These are phyloP conservation scores for Fusarium pseudocircinatum DNA, from an alignment of 2,329 filamentous ascomycete species.

Conservation along the genomic window DNA sequence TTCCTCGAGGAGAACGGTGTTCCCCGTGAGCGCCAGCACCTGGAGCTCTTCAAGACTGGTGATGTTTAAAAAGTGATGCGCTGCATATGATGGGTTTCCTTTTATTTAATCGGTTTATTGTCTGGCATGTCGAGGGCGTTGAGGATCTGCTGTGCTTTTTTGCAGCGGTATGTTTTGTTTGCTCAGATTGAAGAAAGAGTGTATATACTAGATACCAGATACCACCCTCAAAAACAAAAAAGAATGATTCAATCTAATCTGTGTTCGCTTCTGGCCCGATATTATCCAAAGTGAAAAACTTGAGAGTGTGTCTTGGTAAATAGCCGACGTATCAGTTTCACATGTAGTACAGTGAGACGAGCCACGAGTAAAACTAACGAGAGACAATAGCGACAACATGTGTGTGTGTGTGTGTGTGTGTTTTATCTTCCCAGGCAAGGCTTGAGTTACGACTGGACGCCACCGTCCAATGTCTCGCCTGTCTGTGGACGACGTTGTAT, in stretches of 20 bases:
- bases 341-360: slow-evolving; percentile 13
- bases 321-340: not conserved
- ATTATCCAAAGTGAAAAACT: not conserved
- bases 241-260: not conserved
- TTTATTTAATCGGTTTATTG: not conserved
- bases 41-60: slow-evolving; percentile 75
- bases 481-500: slow-evolving; percentile 13
- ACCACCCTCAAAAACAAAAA: not conserved
- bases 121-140: slow-evolving; percentile 35
- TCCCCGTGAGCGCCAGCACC: slow-evolving; percentile 64
- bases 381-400: slow-evolving; percentile 7
- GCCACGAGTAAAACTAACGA: slow-evolving; percentile 31
- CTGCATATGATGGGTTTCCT: not conserved
- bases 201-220: slow-evolving; percentile 31
- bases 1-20: slow-evolving; percentile 67
- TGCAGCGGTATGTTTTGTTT: slow-evolving; percentile 18
- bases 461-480: slow-evolving; percentile 34
- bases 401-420: not conserved
- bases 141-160: slow-evolving; percentile 12
- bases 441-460: slow-evolving; percentile 32
- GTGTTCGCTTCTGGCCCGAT: not conserved
- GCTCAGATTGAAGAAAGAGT: slow-evolving; percentile 4
- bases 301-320: slow-evolving; percentile 9
- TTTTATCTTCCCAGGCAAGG: slow-evolving; percentile 6
- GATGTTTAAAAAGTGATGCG: slow-evolving; percentile 28